Percentiles rank a stretch among this genome's conserved stretches.
Evolutionary conservation across 225 moss, liverwort and hornwort genomes (phyloP).

Genomic region (Pleurozium schreberi): DNA sequence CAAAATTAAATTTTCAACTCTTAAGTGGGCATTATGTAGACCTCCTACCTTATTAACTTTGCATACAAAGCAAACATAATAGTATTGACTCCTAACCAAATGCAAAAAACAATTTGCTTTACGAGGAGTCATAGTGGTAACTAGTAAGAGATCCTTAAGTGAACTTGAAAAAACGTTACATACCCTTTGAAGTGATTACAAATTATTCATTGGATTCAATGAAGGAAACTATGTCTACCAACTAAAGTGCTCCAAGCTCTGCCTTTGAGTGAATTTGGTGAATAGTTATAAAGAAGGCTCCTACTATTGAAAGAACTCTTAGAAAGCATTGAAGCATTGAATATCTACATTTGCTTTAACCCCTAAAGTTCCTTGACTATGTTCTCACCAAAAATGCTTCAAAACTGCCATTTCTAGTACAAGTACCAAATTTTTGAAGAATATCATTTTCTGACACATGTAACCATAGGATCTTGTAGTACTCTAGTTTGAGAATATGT

Average conservation of each 20-base stretch:
- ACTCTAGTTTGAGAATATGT: no score
- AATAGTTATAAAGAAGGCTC: not conserved
- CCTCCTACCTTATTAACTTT: not conserved
- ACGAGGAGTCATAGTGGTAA: no score
- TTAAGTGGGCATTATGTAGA: not conserved
- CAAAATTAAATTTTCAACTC: not conserved
- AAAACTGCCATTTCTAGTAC: no score
- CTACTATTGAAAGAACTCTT: no score
- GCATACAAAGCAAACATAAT: fast-evolving
- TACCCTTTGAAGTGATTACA: not conserved
- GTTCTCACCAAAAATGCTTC: no score
- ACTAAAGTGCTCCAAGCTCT: not conserved
- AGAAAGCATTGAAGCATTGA: fast-evolving
- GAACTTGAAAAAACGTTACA: fast-evolving
- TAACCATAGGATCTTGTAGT: no score
- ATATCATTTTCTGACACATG: no score
- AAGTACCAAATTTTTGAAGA: no score
- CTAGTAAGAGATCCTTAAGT: not conserved
- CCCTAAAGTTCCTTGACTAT: no score
- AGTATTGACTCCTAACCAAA: fast-evolving
- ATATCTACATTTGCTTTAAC: not conserved
- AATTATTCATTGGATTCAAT: not conserved
- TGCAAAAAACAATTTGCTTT: no score
- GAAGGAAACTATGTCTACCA: not conserved
- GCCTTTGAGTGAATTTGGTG: fast-evolving